Evolutionary conservation across 228 moss, liverwort and hornwort species (phyloP).

Genomic region (Sphagnum magellanicum): DNA sequence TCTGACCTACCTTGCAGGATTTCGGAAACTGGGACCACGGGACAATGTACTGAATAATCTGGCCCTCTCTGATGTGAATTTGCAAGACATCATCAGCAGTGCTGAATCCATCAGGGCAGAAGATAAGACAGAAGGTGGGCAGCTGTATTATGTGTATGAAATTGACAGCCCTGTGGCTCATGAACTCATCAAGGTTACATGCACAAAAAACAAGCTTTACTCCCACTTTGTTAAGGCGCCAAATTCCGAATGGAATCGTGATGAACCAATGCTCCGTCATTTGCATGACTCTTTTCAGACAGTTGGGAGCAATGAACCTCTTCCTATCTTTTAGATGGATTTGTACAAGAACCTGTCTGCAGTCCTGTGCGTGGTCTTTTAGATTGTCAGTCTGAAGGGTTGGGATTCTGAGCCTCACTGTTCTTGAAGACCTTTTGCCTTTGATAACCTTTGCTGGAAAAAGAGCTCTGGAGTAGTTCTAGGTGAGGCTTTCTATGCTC

Average conservation of each 20-base stretch:
- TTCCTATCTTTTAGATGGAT: constrained; percentile 25
- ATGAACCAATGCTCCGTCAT: constrained; percentile 66
- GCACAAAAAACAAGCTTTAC: constrained; percentile 98
- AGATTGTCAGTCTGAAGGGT: too few relatives aligned
- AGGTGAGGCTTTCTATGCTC: too few relatives aligned
- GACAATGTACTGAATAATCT: constrained; percentile 86
- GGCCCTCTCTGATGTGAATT: constrained; percentile 81
- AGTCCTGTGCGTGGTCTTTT: too few relatives aligned
- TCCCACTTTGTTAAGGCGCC: constrained; percentile 97
- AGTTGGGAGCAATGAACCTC: constrained; percentile 41
- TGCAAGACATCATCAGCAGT: constrained; percentile 79
- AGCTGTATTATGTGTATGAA: constrained; percentile 82
- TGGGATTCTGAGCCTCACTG: too few relatives aligned
- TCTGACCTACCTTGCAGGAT: constrained; percentile 76
- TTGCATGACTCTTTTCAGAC: constrained; percentile 89
- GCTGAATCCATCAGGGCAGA: constrained; percentile 68
- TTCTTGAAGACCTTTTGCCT: too few relatives aligned
- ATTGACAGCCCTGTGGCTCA: constrained; percentile 87
- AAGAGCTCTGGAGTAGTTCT: too few relatives aligned
- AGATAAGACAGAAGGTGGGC: constrained; percentile 63
- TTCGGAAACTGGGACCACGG: constrained; percentile 76
- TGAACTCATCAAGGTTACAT: constrained; percentile 91
- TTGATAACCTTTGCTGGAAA: too few relatives aligned
- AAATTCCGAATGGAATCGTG: constrained; percentile 74
- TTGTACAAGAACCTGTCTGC: too few relatives aligned